These are phyloP conservation scores for Xylaria arbuscula DNA, from an alignment of 2,329 filamentous ascomycete species.

Conservation along the genomic window DNA sequence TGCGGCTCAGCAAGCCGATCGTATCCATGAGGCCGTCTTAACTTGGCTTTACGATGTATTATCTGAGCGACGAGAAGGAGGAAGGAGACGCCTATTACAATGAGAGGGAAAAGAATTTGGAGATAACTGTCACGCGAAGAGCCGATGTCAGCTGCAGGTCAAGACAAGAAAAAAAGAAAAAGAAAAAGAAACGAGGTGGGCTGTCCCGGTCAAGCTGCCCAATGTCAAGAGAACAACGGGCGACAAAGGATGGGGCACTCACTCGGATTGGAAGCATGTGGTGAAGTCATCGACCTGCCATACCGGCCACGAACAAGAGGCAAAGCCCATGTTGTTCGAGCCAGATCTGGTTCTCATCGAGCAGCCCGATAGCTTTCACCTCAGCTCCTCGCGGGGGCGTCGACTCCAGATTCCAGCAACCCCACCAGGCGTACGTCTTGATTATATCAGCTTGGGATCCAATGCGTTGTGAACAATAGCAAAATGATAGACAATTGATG, in stretches of 20 bases:
- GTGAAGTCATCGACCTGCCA: conserved; percentile 74
- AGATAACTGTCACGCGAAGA: conserved; percentile 70
- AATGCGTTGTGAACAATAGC: neutral
- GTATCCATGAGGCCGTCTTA: conserved; percentile 68
- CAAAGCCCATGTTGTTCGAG: conserved; percentile 55
- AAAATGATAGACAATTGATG: conserved; percentile 19
- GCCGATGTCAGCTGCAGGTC: conserved; percentile 18
- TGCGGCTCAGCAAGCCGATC: conserved; percentile 60
- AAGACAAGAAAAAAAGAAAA: neutral
- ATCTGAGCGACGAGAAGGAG: conserved; percentile 71
- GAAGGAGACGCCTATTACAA: conserved; percentile 76
- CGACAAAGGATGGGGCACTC: conserved; percentile 51
- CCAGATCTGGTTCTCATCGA: conserved; percentile 22
- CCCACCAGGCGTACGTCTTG: conserved; percentile 21
- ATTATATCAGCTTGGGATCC: conserved; percentile 26
- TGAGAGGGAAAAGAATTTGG: conserved; percentile 80
- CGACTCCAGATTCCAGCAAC: conserved; percentile 30
- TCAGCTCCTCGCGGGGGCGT: conserved; percentile 32
- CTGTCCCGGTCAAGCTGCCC: too few species aligned
- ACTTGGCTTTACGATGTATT: conserved; percentile 63
- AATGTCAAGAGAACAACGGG: neutral
- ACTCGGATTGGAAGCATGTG: conserved; percentile 75
- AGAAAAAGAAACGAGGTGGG: neutral
- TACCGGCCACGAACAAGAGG: conserved; percentile 66
- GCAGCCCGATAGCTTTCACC: conserved; percentile 26